A percentile compares a stretch with the other conserved stretches of the same genome.
Conservation (phyloP, 2,329 filamentous ascomycete species). For the Colletotrichum sansevieriae region DNA sequence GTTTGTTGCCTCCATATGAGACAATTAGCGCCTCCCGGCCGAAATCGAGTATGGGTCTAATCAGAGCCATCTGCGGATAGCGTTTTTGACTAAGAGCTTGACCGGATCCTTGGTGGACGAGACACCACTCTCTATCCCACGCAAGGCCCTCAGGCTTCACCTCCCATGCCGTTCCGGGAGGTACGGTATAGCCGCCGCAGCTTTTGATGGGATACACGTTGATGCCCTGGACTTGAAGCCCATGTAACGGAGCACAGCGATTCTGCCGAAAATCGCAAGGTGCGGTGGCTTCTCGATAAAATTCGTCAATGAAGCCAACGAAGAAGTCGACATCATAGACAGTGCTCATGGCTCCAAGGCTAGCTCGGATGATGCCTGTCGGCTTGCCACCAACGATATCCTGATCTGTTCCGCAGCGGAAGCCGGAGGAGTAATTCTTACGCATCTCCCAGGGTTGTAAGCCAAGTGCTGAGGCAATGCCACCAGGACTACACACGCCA, state of each 20-base stretch:
- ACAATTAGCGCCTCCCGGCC: constrained; percentile 74
- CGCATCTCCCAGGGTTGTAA: constrained; percentile 86
- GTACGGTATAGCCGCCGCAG: constrained; percentile 83
- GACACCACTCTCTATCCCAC: constrained; percentile 98
- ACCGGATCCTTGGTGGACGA: constrained; percentile 88
- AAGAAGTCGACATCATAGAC: constrained; percentile 79
- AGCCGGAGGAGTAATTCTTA: constrained; percentile 85
- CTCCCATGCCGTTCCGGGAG: constrained; percentile 76
- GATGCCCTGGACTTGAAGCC: constrained; percentile 68
- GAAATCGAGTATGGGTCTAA: constrained; percentile 82
- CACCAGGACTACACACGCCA: constrained; percentile 92
- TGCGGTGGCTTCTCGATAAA: constrained; percentile 61
- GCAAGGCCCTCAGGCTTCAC: constrained; percentile 84
- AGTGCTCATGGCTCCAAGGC: constrained; percentile 92
- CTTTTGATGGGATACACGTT: constrained; percentile 95
- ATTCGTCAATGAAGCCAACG: constrained; percentile 78
- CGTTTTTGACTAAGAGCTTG: constrained; percentile 90
- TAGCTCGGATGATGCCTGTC: constrained; percentile 87
- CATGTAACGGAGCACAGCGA: background rate
- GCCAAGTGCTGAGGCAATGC: constrained; percentile 79
- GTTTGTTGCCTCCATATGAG: constrained; percentile 56
- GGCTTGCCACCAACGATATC: constrained; percentile 88
- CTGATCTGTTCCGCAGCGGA: constrained; percentile 85
- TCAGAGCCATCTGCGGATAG: constrained; percentile 87
- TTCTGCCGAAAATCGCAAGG: constrained; percentile 10